Base-by-base conservation (phyloP, 2,329 filamentous ascomycete genomes). In the Hypomyces rosellus region DNA sequence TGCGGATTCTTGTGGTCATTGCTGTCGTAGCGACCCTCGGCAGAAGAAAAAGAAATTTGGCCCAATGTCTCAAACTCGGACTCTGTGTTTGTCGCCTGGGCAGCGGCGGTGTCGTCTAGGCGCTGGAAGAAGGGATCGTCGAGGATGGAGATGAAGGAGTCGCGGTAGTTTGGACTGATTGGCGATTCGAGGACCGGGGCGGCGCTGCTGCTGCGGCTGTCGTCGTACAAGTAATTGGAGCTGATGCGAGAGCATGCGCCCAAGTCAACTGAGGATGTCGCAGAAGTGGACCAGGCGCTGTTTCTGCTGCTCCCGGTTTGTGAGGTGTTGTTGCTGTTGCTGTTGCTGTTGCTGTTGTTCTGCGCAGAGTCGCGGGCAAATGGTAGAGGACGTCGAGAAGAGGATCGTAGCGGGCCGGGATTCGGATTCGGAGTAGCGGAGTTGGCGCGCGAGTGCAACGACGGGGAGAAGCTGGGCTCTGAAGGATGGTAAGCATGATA, bases 111-210 rank as follows among this genome's bases (percentile, higher is more conserved):
- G 36, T 65, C 61, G 61, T 74, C 65, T 56, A 74, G 73, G 55
- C 69, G 71, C 58, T 73, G 71, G 65, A 78, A 76, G 62, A 80
- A 78, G 30, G 75, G 75, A 56, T 80, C 76, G 70, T 81, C 74
- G 60, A 77, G 66, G 54, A 80, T 76, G 52, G 76, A 79, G 46
- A 70, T 63, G 55, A 79, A 66, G 15, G 77, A 81, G 57, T 75
- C 73, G 53, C 75, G 70, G 58, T 65, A 63, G 46, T 57, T 59
- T 8, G 58, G 54, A 39, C 63, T 63, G 55, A 63, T 59, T 51
- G 56, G 51, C 38, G 50, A 46, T 3, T 34, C 46, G 25, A 42
- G 15, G 9, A 45, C 11, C 39, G 41, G 42, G 22, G 46, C 41
- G 20, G 20, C 20, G 20, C 20, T 20, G 20, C 20, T 20, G 20